A percentile compares a stretch with the other conserved stretches of the same genome.
Conservation (phyloP, 345 rosid species). For the Lagerstroemia speciosa region DNA sequence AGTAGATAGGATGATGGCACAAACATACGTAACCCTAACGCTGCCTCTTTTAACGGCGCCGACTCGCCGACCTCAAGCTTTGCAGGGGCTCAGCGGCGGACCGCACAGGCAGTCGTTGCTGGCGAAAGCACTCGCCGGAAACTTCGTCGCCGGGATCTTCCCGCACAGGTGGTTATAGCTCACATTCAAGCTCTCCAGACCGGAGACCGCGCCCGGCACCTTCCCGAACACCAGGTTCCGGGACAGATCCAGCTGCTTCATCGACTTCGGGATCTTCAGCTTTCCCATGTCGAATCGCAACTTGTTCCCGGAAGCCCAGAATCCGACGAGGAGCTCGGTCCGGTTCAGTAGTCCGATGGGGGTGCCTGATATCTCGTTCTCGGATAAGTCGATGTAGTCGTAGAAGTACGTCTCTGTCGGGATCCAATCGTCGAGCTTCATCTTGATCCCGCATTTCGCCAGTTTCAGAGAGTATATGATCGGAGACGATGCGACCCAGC, state of each 20-base stretch:
- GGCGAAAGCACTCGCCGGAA: constrained; percentile 38
- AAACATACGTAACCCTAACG: neutral
- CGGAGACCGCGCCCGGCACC: constrained; percentile 38
- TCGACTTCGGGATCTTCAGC: constrained; percentile 27
- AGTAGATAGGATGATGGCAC: neutral
- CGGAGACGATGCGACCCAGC: constrained; percentile 66
- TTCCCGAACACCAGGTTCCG: constrained; percentile 49
- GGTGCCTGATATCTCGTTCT: constrained; percentile 55
- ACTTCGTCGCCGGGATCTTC: constrained; percentile 43
- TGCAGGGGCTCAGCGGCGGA: constrained; percentile 43
- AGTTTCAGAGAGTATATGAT: constrained; percentile 66
- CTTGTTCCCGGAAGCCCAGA: constrained; percentile 43
- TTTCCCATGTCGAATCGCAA: constrained; percentile 42
- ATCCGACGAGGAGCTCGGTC: constrained; percentile 47
- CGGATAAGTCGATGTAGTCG: constrained; percentile 61
- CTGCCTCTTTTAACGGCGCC: neutral
- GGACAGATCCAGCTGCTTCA: constrained; percentile 48
- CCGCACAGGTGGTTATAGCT: constrained; percentile 66
- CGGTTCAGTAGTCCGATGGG: constrained; percentile 41
- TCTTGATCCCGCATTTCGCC: constrained; percentile 60
- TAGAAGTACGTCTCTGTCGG: constrained; percentile 61
- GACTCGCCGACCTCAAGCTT: constrained; percentile 1
- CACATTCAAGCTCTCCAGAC: constrained; percentile 35
- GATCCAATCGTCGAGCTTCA: constrained; percentile 43
- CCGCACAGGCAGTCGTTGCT: constrained; percentile 55